Conservation (phyloP, 1,139 yeast species). For the Yamadazyma friedrichii region DNA sequence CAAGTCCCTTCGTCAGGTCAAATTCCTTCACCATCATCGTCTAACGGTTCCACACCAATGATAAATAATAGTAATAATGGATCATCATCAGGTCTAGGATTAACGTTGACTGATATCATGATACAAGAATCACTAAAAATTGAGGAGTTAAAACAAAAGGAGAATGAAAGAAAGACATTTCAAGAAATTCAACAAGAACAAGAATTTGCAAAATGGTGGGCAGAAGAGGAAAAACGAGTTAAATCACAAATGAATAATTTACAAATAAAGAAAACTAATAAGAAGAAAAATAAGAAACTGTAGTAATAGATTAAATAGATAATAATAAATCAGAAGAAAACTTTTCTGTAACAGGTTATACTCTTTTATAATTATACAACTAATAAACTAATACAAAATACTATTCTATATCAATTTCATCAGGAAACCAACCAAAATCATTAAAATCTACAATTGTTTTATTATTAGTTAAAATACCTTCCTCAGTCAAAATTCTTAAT, state of each 20-base stretch:
- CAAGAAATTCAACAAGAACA: slow-evolving; percentile 77
- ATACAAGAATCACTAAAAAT: slow-evolving; percentile 47
- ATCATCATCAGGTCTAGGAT: slow-evolving; percentile 2
- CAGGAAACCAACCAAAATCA: slow-evolving; percentile 71
- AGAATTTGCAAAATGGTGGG: slow-evolving; percentile 84
- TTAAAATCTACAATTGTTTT: slow-evolving; percentile 41
- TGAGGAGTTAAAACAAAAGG: slow-evolving; percentile 33
- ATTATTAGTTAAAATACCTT: slow-evolving; percentile 46
- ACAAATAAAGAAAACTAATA: slow-evolving; percentile 4
- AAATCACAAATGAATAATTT: slow-evolving; percentile 44
- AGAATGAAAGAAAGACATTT: slow-evolving; percentile 40
- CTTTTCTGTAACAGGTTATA: not conserved
- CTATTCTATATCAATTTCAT: slow-evolving; percentile 35
- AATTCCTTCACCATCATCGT: not conserved
- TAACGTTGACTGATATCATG: slow-evolving; percentile 36
- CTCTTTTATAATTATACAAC: too few species aligned
- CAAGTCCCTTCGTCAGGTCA: not conserved
- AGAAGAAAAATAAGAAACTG: not conserved
- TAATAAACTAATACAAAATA: too few species aligned
- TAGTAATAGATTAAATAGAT: too few species aligned
- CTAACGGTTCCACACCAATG: not conserved
- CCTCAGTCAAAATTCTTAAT: slow-evolving; percentile 42
- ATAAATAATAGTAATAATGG: not conserved
- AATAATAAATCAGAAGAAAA: too few species aligned
- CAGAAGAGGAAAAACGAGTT: slow-evolving; percentile 60